A percentile compares a stretch with the other conserved stretches of the same genome.
Conservation (phyloP, 495 filamentous ascomycete species). For the Aspergillus olivimuriae region DNA sequence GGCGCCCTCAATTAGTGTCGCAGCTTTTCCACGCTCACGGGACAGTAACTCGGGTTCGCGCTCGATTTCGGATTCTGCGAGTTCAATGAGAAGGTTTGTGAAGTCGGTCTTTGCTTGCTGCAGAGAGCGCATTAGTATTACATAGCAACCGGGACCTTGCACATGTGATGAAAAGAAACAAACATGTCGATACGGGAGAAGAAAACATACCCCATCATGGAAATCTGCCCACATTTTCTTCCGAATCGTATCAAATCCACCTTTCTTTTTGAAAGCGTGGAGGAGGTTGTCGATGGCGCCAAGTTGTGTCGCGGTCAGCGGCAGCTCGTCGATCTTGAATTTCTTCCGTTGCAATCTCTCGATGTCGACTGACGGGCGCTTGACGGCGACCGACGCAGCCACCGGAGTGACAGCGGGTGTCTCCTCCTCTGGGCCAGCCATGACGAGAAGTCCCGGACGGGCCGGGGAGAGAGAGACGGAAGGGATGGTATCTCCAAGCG, state of each 20-base stretch:
- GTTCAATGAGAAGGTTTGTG: constrained; percentile 56
- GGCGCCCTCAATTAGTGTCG: constrained; percentile 78
- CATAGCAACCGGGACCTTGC: background rate
- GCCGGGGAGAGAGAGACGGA: background rate
- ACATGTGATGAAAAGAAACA: constrained; percentile 1
- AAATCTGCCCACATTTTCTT: constrained; percentile 79
- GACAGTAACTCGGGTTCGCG: constrained; percentile 70
- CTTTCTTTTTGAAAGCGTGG: constrained; percentile 85
- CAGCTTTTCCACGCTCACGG: constrained; percentile 72
- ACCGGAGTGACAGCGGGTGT: constrained; percentile 22
- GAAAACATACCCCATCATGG: constrained; percentile 57
- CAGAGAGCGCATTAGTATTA: constrained; percentile 13
- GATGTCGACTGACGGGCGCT: constrained; percentile 27
- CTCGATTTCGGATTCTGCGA: constrained; percentile 77
- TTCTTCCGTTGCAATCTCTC: constrained; percentile 50
- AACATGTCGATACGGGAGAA: constrained; percentile 1
- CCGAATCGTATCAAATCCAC: constrained; percentile 76
- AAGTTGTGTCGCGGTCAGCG: constrained; percentile 63
- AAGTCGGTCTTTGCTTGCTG: constrained; percentile 65
- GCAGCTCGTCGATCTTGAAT: constrained; percentile 80
- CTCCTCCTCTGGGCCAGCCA: constrained; percentile 41
- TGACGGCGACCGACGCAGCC: constrained; percentile 15
- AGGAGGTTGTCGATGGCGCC: constrained; percentile 70
- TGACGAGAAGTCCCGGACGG: constrained; percentile 17
- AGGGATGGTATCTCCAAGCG: background rate